These are phyloP conservation scores for Phialophora tarda DNA, from an alignment of 2,329 filamentous ascomycete species.

Conservation along the genomic window DNA sequence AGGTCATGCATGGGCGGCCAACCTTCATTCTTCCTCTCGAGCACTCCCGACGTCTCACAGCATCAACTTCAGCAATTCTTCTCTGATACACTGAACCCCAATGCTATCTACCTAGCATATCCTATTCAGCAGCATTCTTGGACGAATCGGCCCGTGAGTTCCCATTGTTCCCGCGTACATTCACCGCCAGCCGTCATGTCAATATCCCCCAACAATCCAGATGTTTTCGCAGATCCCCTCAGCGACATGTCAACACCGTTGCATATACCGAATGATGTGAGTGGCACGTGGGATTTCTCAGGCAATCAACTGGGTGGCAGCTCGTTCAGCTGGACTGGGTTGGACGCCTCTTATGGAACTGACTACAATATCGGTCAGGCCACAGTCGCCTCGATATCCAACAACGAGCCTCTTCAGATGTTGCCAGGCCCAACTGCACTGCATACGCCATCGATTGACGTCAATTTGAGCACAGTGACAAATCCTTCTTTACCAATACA, in stretches of 20 bases:
- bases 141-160: constrained; percentile 31
- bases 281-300: constrained; percentile 35
- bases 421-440: neutral
- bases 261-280: constrained; percentile 27
- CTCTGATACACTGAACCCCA: constrained; percentile 26
- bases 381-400: constrained; percentile 29
- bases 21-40: constrained; percentile 35
- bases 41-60: constrained; percentile 31
- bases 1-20: constrained; percentile 39
- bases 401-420: constrained; percentile 10
- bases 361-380: constrained; percentile 35
- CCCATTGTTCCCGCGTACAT: constrained; percentile 31
- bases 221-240: constrained; percentile 21
- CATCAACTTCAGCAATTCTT: constrained; percentile 35
- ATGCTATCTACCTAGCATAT: constrained; percentile 36
- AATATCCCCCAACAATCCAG: constrained; percentile 18
- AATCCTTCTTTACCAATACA: neutral
- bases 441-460: constrained; percentile 11
- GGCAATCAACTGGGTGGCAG: constrained; percentile 28
- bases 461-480: constrained; percentile 6
- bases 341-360: constrained; percentile 31
- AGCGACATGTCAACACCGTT: constrained; percentile 24
- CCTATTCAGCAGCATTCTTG: constrained; percentile 37
- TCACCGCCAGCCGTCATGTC: constrained; percentile 24
- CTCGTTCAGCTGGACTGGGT: constrained; percentile 34